A percentile compares a stretch with the other conserved stretches of the same genome.
Conservation (phyloP, 805 yeast species). For the Ogataea paradorogensis region DNA sequence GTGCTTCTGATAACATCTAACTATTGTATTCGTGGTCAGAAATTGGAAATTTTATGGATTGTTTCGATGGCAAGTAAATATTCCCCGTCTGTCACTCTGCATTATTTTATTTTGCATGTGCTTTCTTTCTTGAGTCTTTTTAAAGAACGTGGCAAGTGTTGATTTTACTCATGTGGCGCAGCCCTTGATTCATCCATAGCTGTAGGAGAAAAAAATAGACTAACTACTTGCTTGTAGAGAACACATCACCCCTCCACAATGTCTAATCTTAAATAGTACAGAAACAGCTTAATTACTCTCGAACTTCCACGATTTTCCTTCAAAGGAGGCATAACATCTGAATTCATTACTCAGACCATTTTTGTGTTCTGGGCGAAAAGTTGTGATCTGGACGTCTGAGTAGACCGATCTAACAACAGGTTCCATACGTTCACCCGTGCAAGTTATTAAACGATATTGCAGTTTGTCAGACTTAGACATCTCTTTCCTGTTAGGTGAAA, state of each 20-base stretch:
- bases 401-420: constrained; percentile 58
- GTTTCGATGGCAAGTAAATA: not conserved
- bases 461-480: constrained; percentile 40
- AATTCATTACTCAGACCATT: constrained; percentile 87
- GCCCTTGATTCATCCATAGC: too few species aligned
- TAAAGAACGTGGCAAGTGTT: too few species aligned
- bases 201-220: too few species aligned
- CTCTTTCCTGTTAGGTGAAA: constrained; percentile 39
- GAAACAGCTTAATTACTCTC: too few species aligned
- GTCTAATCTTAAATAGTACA: too few species aligned
- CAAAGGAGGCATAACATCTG: constrained; percentile 78
- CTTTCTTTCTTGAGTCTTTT: too few species aligned
- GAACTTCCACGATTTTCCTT: constrained; percentile 65
- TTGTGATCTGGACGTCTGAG: constrained; percentile 62
- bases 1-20: not conserved
- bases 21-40: too few species aligned
- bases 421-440: constrained; percentile 89
- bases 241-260: too few species aligned
- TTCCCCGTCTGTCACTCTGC: not conserved
- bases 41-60: too few species aligned
- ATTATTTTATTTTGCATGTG: constrained; percentile 2
- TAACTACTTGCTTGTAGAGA: too few species aligned
- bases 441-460: constrained; percentile 57
- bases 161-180: too few species aligned
- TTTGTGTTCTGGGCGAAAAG: constrained; percentile 74